Base-by-base conservation (phyloP, 495 filamentous ascomycete genomes). In the Ramalina intermedia region DNA sequence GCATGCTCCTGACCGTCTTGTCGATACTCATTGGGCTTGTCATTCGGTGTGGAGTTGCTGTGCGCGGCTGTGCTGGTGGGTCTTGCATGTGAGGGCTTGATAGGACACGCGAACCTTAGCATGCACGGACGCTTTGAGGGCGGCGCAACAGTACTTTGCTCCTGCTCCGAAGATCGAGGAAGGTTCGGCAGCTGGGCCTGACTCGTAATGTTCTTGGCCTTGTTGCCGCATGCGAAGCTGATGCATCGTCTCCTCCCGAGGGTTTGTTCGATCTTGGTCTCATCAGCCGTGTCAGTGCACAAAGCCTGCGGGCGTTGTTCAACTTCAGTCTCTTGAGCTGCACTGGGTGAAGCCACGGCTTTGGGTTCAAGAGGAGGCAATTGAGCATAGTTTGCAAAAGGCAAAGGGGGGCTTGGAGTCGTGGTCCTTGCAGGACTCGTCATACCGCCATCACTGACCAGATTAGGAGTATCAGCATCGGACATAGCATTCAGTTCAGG, bases 401-500 rank as follows among this genome's bases (percentile, higher is more conserved):
- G 77, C 5, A 78, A 63, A 23, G 85, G 87, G 9, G 91, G 91
- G 60, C 91, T 98, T 6, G 90, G 86, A 12, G 87, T 86, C 59
- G 76, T 85, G 43, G 86, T 84, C 20, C 87, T 70, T n/a, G 87
- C 79, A 39, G 91, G 87, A 55, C 87, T 93, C n/a, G 88, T 94
- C 37, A 87, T 65, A 41, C 85, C 90, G 37, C 83, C 91, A 59
- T 94, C 91, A 64, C 87, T 94, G 24, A 87, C 95, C 46, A 94
- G 69, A 52, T 58, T 35, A 59, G 59, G 36, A 44, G 62, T 46
- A 65, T 55, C 58, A 54, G 35, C 60, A 52, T 57, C 61, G 58
- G 45, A 61, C 52, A 41, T 69, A 61, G 43, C 61, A 55, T 20
- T 71, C 45, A 69, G 60, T 44, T 80, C 78, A 3, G 82, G 77